Evolutionary conservation across 2,329 filamentous ascomycete genomes (phyloP).

Genomic region (Aspergillus pseudonomiae): DNA sequence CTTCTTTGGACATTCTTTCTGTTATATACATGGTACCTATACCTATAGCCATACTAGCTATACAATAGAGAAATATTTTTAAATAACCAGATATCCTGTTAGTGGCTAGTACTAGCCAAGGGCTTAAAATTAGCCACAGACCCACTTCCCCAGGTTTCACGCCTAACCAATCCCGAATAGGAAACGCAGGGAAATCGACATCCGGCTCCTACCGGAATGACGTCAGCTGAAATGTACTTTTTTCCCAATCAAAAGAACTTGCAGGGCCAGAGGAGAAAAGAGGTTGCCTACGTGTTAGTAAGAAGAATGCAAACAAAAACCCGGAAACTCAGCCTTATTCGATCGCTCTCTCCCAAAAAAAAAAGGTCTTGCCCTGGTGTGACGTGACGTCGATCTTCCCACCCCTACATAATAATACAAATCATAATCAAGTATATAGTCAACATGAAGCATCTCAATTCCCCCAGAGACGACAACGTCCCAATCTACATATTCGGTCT

Average conservation of each 20-base stretch:
- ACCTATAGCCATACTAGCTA: neutral
- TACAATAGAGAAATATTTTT: neutral
- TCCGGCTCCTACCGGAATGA: conserved; percentile 17
- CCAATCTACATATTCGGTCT: conserved; percentile 33
- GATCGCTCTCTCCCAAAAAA: neutral
- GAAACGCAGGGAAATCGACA: conserved; percentile 1
- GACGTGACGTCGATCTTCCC: conserved; percentile 27
- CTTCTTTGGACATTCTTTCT: neutral
- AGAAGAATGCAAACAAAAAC: neutral
- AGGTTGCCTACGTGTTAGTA: neutral
- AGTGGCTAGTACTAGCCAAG: neutral
- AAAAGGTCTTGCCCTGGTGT: conserved; percentile 2
- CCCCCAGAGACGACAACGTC: conserved; percentile 28
- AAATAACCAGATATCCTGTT: neutral
- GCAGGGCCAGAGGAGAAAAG: neutral
- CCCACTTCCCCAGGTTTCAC: conserved; percentile 12
- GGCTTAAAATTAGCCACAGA: conserved; percentile 3
- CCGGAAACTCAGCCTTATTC: neutral
- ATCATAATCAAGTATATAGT: neutral
- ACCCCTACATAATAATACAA: neutral
- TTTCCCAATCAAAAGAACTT: neutral
- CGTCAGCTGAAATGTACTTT: conserved; percentile 16
- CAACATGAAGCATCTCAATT: conserved; percentile 29
- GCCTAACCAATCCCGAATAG: neutral
- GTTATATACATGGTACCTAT: conserved; percentile 1